Evolutionary conservation across 2,329 filamentous ascomycete species (phyloP).

Genomic region (Zopfia rhizophila): DNA sequence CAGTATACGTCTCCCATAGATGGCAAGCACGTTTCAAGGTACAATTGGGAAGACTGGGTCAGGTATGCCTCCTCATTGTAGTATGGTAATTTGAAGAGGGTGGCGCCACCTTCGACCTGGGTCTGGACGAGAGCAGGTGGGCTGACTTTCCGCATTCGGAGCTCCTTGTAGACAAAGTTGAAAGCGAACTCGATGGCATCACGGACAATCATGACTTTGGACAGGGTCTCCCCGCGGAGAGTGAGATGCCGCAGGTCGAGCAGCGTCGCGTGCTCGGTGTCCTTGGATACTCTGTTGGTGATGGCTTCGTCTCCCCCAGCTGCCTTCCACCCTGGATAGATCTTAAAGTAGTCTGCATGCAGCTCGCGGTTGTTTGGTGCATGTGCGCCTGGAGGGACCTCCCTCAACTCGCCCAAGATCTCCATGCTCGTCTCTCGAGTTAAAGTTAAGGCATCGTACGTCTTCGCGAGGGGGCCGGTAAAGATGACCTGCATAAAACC

Average conservation of each 20-base stretch:
- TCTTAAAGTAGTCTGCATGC: conserved; percentile 87
- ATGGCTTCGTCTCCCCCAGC: conserved; percentile 90
- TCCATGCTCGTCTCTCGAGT: conserved; percentile 88
- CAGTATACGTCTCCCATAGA: conserved; percentile 96
- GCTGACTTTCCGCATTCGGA: conserved; percentile 82
- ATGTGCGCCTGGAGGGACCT: conserved; percentile 79
- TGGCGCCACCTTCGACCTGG: conserved; percentile 91
- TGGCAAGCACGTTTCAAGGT: conserved; percentile 93
- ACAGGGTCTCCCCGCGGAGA: conserved; percentile 83
- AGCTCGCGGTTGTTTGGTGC: conserved; percentile 88
- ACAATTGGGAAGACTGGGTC: conserved; percentile 96
- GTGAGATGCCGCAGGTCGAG: conserved; percentile 86
- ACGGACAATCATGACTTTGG: conserved; percentile 88
- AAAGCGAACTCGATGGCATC: conserved; percentile 85
- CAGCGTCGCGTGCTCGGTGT: conserved; percentile 76
- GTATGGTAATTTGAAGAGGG: conserved; percentile 89
- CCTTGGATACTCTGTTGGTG: conserved; percentile 79
- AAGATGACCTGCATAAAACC: conserved; percentile 87
- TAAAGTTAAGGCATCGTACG: conserved; percentile 89
- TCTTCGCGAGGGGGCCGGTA: conserved; percentile 83
- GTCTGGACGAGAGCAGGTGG: conserved; percentile 94
- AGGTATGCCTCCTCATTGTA: conserved; percentile 92
- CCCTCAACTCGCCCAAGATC: conserved; percentile 83
- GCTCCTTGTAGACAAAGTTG: conserved; percentile 79
- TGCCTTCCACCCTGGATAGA: conserved; percentile 74